Percentiles rank a stretch among this genome's conserved stretches.
These are phyloP conservation scores for Trichoderma orchidacearum DNA, from an alignment of 495 filamentous ascomycete genomes.

Conservation along the genomic window DNA sequence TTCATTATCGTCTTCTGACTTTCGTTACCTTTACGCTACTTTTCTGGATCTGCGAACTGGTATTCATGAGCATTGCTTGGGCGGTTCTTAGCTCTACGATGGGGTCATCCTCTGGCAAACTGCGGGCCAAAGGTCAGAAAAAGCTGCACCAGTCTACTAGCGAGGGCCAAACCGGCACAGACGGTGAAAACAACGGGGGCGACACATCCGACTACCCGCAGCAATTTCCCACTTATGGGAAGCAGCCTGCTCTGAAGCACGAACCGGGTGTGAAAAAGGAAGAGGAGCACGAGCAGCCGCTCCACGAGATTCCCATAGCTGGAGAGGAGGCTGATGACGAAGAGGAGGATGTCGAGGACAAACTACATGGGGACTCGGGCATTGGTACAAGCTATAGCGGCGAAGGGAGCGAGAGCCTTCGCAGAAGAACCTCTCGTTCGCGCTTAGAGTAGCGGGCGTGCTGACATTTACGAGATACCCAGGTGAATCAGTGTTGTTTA, in stretches of 20 bases:
- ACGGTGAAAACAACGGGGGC: slow-evolving; percentile 13
- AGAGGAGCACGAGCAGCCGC: slow-evolving; percentile 4
- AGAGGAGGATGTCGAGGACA: slow-evolving; percentile 24
- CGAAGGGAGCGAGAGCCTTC: slow-evolving; percentile 11
- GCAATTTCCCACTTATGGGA: slow-evolving; percentile 41
- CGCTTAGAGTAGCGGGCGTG: not conserved
- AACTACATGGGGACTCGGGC: slow-evolving; percentile 25
- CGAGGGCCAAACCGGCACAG: not conserved
- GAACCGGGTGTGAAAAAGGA: slow-evolving; percentile 15
- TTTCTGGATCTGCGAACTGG: slow-evolving; percentile 66
- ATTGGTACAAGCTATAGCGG: slow-evolving; percentile 33
- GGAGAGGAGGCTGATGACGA: slow-evolving; percentile 20
- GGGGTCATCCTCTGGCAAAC: slow-evolving; percentile 5
- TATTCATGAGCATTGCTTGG: slow-evolving; percentile 47
- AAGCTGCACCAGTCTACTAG: not conserved
- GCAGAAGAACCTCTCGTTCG: slow-evolving; percentile 6
- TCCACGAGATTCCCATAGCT: slow-evolving; percentile 1
- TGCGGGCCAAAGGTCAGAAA: not conserved
- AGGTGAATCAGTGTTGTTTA: too few relatives aligned
- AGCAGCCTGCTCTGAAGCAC: slow-evolving; percentile 35
- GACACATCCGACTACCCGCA: slow-evolving; percentile 20
- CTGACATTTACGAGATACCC: not conserved
- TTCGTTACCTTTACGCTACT: slow-evolving; percentile 49
- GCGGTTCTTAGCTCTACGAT: slow-evolving; percentile 18
- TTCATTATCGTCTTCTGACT: slow-evolving; percentile 54